These are phyloP conservation scores for Claviceps sp. DNA, from an alignment of 2,329 filamentous ascomycete genomes.

Conservation along the genomic window DNA sequence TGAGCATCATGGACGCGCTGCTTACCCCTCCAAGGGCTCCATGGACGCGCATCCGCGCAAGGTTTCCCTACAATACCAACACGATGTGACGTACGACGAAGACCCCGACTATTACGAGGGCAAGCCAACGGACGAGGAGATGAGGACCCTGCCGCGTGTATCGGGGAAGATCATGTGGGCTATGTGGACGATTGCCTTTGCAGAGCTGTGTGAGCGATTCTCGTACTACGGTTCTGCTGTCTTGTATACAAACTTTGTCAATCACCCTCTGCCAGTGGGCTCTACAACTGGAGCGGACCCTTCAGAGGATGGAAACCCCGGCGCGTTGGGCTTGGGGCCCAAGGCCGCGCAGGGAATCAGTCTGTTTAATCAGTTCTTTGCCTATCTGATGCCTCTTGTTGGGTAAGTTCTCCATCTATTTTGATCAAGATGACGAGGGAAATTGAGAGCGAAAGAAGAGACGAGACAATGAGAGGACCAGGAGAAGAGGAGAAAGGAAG, in stretches of 20 bases:
- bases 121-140: constrained; percentile 48
- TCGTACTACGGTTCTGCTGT: constrained; percentile 63
- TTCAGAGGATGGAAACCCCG: constrained; percentile 22
- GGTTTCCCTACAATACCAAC: constrained; percentile 7
- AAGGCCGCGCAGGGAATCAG: constrained; percentile 35
- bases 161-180: constrained; percentile 51
- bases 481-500: no score
- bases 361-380: constrained; percentile 48
- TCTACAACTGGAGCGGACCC: constrained; percentile 39
- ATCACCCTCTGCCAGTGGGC: constrained; percentile 36
- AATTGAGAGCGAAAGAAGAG: neutral
- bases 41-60: constrained; percentile 13
- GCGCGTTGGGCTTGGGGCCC: constrained; percentile 46
- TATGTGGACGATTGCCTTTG: constrained; percentile 57
- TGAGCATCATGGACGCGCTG: constrained; percentile 16
- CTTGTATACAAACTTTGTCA: constrained; percentile 55
- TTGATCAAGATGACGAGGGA: neutral
- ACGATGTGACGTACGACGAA: constrained; percentile 13
- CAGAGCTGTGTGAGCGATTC: constrained; percentile 65
- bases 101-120: constrained; percentile 19
- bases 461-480: neutral
- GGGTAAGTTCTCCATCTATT: constrained; percentile 24
- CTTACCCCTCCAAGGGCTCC: constrained; percentile 15
- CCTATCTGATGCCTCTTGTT: constrained; percentile 44
- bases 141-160: constrained; percentile 46